A percentile compares a stretch with the other conserved stretches of the same genome.
phyloP scores from a whole-genome alignment of 2,329 filamentous ascomycete species.

The Ceratocystis variospora region DNA sequence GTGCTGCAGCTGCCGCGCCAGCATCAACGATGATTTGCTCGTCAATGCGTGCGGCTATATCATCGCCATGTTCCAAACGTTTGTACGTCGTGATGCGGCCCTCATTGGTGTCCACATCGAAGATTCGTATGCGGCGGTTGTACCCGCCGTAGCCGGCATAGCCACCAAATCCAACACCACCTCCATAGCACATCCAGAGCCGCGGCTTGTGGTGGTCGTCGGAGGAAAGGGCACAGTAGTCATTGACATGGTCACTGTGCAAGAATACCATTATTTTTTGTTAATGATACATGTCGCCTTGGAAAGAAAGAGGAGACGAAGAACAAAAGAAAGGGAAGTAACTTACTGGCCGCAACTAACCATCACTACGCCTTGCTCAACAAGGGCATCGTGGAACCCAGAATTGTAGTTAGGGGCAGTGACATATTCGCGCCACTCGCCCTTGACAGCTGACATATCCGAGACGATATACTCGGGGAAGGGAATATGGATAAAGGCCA shows the following conservation, averaged over 20 bases:
- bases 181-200: constrained; percentile 97
- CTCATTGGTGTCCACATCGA: constrained; percentile 85
- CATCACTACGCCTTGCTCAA: constrained; percentile 72
- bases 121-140: constrained; percentile 70
- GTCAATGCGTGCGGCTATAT: constrained; percentile 38
- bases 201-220: constrained; percentile 42
- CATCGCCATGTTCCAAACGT: constrained; percentile 57
- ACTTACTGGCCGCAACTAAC: constrained; percentile 83
- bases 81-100: constrained; percentile 88
- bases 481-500: constrained; percentile 96
- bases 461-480: constrained; percentile 69
- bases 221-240: constrained; percentile 70
- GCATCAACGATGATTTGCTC: constrained; percentile 54
- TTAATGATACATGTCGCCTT: not conserved
- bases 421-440: constrained; percentile 66
- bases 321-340: not conserved
- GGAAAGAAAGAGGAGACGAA: not conserved
- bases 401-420: constrained; percentile 85
- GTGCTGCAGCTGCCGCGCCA: constrained; percentile 33
- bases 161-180: constrained; percentile 81
- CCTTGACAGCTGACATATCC: constrained; percentile 41
- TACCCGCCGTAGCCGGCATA: constrained; percentile 86
- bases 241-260: constrained; percentile 77
- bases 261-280: constrained; percentile 15
- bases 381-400: constrained; percentile 79